These are phyloP conservation scores for Lathyrus oleraceus DNA, from an alignment of 306 rosid genomes.

Conservation along the genomic window DNA sequence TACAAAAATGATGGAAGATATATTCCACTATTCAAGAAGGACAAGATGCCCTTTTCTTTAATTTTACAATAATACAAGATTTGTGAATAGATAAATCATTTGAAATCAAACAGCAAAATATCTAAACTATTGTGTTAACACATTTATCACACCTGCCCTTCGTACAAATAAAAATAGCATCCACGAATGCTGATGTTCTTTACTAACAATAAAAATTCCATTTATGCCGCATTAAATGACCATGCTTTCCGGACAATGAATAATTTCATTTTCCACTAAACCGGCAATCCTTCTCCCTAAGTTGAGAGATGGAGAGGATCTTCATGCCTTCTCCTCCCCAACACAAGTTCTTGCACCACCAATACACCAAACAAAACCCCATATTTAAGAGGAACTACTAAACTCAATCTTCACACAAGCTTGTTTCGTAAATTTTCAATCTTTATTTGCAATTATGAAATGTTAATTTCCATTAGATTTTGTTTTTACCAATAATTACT, in stretches of 20 bases:
- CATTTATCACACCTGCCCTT: background rate
- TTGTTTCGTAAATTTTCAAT: background rate
- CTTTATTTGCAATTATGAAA: background rate
- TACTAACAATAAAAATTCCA: background rate
- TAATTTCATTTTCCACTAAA: background rate
- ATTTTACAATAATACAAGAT: background rate
- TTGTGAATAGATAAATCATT: background rate
- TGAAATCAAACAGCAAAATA: constrained; percentile 4
- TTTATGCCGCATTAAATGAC: background rate
- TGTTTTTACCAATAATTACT: constrained; percentile 2
- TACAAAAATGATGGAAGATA: background rate
- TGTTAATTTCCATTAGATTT: background rate
- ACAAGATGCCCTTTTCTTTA: background rate
- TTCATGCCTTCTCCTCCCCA: background rate
- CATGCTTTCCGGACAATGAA: background rate
- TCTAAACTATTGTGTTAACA: background rate
- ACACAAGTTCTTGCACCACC: background rate
- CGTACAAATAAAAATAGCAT: background rate
- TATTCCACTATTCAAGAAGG: background rate
- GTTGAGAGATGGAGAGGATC: background rate
- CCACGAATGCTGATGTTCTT: background rate
- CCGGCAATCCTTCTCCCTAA: background rate
- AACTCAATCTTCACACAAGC: background rate
- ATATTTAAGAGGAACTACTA: background rate
- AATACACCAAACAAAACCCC: background rate